A percentile compares a stretch with the other conserved stretches of the same genome.
Evolutionary conservation across 257 asterid genomes (phyloP).

Genomic region (Agastache rugosa): DNA sequence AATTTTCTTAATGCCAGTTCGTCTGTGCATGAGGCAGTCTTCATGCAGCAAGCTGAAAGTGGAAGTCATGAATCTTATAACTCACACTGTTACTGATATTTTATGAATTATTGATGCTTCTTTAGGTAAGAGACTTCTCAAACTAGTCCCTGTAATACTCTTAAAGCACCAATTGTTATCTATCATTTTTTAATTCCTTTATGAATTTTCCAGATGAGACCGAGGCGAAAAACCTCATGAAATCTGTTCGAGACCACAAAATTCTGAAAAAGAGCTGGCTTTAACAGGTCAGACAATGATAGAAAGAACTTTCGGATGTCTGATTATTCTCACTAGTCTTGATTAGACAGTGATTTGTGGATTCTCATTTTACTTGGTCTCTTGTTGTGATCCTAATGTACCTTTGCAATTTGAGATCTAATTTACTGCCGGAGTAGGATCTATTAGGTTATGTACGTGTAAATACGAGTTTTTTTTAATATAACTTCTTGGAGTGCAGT

Average conservation of each 20-base stretch:
- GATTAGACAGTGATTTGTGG: conserved; percentile 3
- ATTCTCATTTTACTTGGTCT: conserved; percentile 29
- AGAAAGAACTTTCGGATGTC: conserved; percentile 35
- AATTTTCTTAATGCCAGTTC: conserved; percentile 28
- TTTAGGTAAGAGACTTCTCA: conserved; percentile 47
- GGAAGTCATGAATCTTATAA: conserved; percentile 25
- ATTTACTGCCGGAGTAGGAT: conserved; percentile 13
- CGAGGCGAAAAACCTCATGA: conserved; percentile 35
- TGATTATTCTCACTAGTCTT: conserved; percentile 21
- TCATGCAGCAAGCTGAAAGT: conserved; percentile 16
- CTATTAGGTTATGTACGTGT: conserved; percentile 34
- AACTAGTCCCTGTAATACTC: conserved; percentile 31
- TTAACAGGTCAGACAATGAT: conserved; percentile 40
- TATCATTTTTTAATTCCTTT: conserved; percentile 9
- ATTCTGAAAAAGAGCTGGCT: conserved; percentile 23
- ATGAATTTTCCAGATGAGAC: conserved; percentile 35
- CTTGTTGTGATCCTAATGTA: conserved; percentile 24
- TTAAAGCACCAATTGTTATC: conserved; percentile 17
- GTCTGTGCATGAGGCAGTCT: conserved; percentile 22
- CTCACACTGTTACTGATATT: conserved; percentile 33
- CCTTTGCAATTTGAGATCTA: conserved; percentile 27
- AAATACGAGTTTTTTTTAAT: conserved; percentile 3
- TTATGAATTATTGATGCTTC: conserved; percentile 38
- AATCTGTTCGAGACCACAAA: conserved; percentile 26
- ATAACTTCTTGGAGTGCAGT: conserved; percentile 7